phyloP scores from a whole-genome alignment of 305 asterid genomes.

The Striga hermonthica region DNA sequence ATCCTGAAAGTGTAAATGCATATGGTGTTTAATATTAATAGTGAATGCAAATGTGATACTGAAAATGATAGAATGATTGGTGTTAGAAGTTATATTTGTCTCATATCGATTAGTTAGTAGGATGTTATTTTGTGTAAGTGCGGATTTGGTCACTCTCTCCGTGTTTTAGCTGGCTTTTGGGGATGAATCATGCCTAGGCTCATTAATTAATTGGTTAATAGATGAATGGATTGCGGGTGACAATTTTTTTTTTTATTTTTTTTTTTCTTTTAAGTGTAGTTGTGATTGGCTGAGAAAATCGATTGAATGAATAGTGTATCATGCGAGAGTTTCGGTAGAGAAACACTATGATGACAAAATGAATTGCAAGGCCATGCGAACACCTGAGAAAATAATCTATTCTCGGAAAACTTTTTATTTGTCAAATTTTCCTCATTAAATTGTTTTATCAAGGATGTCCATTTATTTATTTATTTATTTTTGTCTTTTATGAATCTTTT shows the following conservation, averaged over 20 bases:
- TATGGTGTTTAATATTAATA: background rate
- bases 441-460: background rate
- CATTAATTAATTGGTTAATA: too few species aligned
- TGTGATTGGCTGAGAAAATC: background rate
- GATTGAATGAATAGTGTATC: background rate
- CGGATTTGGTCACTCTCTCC: too few species aligned
- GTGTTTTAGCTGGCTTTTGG: too few species aligned
- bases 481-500: conserved; percentile 21
- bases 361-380: background rate
- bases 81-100: too few species aligned
- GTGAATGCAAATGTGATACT: background rate
- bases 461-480: conserved; percentile 1
- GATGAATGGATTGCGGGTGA: too few species aligned
- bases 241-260: too few species aligned
- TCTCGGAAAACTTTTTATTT: background rate
- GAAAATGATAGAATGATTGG: background rate
- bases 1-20: too few species aligned
- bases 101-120: too few species aligned
- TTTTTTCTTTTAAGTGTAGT: background rate
- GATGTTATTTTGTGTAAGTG: too few species aligned
- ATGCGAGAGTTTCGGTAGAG: background rate
- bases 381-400: background rate
- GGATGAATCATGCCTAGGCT: too few species aligned
- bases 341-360: too few species aligned
- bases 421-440: background rate